Evolutionary conservation across 177 flowering plant genomes (phyloP).

Genomic region (Telopea speciosissima): DNA sequence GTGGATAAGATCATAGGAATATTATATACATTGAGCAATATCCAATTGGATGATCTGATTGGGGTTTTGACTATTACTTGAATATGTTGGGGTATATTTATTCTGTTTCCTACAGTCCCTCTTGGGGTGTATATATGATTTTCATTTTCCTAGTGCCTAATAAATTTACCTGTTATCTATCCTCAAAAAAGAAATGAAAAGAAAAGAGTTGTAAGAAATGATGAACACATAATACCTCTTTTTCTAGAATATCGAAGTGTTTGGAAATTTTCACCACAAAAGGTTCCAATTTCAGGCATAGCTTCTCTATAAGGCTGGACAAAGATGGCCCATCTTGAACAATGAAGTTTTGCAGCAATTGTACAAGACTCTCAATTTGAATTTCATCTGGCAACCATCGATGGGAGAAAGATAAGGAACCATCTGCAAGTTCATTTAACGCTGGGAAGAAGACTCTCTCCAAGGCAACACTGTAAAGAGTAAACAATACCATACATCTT

Average conservation of each 20-base stretch:
- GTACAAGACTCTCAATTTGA: slow-evolving; percentile 40
- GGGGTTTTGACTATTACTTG: too few species aligned
- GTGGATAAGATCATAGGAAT: too few species aligned
- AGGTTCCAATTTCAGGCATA: slow-evolving; percentile 44
- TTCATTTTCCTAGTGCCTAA: too few species aligned
- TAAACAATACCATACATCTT: slow-evolving; percentile 5
- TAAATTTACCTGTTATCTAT: too few species aligned
- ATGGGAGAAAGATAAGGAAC: slow-evolving; percentile 11
- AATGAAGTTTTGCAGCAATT: slow-evolving; percentile 31
- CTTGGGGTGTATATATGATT: too few species aligned
- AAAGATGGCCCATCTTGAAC: slow-evolving; percentile 19
- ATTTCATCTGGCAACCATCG: slow-evolving; percentile 28
- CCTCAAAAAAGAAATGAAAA: too few species aligned
- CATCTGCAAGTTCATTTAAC: slow-evolving; percentile 23
- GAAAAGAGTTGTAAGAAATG: too few species aligned
- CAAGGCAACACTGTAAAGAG: slow-evolving; percentile 47
- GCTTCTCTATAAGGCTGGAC: slow-evolving; percentile 36
- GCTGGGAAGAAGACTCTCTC: slow-evolving; percentile 48
- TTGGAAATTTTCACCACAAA: slow-evolving; percentile 29
- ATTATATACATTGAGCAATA: too few species aligned
- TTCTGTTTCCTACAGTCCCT: too few species aligned
- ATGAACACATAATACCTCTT: slow-evolving; percentile 41
- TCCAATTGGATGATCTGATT: too few species aligned
- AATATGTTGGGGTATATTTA: too few species aligned
- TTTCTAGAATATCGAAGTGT: slow-evolving; percentile 53